Evolutionary conservation across 2,329 filamentous ascomycete genomes (phyloP), one percentile per base, ranked within the genome.

Genomic region (Colletotrichum eremochloae): DNA sequence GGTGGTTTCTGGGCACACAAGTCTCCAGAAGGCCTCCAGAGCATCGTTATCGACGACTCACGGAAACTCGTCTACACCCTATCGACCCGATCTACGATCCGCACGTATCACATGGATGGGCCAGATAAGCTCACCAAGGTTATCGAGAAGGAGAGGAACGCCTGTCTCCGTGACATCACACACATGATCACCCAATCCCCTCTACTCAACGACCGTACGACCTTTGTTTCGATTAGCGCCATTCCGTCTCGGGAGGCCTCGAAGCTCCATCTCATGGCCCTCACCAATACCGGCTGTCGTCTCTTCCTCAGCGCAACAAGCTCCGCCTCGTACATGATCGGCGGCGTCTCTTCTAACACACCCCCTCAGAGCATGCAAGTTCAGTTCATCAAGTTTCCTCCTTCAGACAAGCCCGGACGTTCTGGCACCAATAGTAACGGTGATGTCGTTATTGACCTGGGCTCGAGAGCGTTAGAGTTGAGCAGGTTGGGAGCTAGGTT

Each of bases 301-400:
- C 89, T 99, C 5, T 98, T 96, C 80, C 87, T 99, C 66, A 98
- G 95, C 79, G 94, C 96, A 6, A 97, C 95, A 0, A 93, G 92
- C 75, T 92, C 94, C 24, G 89, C 90, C 1, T 93, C 87, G 0
- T 91, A 92, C 83, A 88, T 87, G 80, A 86, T 90, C 40, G 88
- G 87, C 18, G 88, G 88, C 31, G 86, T 89, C 29, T 87, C 89
- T 9, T 91, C 87, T 71, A 81, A 86, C 70, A 91, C 93, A 0
- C 95, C 96, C 0, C 96, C 96, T 1, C 95, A 94, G 76, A 98
- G 94, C 82, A 98, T 99, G 94, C 95, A 98, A 81, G 91, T 98
- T n/a, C 93, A 97, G 76, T 96, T 97, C 78, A 94, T 99, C 81
- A 97, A 96, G 79, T 97, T 97, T 71, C 96, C 97, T 1, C 96